These are phyloP conservation scores for Arabidopsis suecica DNA, from an alignment of 345 rosid genomes.

Conservation along the genomic window DNA sequence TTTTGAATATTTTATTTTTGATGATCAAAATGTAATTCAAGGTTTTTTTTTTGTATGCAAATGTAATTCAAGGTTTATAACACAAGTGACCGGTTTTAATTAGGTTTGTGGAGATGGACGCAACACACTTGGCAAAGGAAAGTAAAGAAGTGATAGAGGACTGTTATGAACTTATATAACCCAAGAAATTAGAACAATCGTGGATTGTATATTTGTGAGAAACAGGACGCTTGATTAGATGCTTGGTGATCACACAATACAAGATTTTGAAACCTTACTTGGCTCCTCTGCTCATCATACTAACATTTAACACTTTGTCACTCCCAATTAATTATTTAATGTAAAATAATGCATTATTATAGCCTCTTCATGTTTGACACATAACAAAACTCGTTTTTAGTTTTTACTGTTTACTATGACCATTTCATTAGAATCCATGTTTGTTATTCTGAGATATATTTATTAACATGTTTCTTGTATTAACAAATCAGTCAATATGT, in stretches of 20 bases:
- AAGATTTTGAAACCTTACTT: background rate
- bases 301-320: background rate
- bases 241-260: background rate
- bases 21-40: background rate
- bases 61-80: background rate
- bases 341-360: background rate
- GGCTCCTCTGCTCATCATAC: background rate
- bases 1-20: background rate
- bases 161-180: background rate
- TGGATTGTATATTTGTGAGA: background rate
- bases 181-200: background rate
- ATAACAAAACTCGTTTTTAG: background rate
- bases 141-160: background rate
- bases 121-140: background rate
- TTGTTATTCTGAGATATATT: background rate
- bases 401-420: background rate
- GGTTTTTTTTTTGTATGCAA: background rate
- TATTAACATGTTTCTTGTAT: too few species aligned
- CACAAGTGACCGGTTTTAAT: background rate
- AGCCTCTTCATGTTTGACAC: background rate
- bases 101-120: background rate
- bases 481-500: conserved; percentile 59
- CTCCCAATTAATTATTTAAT: background rate
- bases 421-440: background rate
- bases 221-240: background rate